Percentiles rank a stretch among this genome's conserved stretches.
phyloP scores from a whole-genome alignment of 2,329 filamentous ascomycete species.

The Phialocephala subalpina region DNA sequence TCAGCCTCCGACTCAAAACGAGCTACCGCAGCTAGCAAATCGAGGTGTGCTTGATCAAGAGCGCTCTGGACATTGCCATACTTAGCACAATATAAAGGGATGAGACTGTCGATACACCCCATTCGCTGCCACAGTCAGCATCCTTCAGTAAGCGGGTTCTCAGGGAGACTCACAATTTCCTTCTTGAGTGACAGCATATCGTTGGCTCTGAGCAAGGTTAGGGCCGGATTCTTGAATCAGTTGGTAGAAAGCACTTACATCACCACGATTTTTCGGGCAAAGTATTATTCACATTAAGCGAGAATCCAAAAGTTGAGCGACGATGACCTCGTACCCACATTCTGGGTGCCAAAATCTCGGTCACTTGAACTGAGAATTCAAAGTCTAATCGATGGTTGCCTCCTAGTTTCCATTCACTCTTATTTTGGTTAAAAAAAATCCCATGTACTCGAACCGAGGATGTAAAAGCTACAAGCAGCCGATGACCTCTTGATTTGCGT shows the following conservation, averaged over 20 bases:
- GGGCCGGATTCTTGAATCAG: not conserved
- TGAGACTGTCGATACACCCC: slow-evolving; percentile 22
- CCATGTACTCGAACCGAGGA: no score
- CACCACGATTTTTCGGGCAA: slow-evolving; percentile 36
- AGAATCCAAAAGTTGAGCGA: no score
- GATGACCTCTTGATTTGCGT: no score
- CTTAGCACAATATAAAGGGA: slow-evolving; percentile 17
- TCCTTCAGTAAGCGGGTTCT: not conserved
- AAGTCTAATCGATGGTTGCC: no score
- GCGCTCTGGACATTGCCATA: slow-evolving; percentile 22
- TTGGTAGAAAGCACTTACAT: slow-evolving; percentile 24
- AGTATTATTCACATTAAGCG: no score
- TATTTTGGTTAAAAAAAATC: no score
- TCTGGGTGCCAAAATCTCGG: no score
- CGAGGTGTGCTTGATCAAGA: slow-evolving; percentile 22
- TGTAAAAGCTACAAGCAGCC: no score
- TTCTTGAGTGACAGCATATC: slow-evolving; percentile 38
- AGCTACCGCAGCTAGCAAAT: slow-evolving; percentile 16
- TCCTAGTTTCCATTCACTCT: no score
- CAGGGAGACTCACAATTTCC: slow-evolving; percentile 28
- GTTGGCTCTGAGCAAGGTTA: slow-evolving; percentile 26
- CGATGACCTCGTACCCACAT: no score
- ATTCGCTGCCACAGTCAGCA: not conserved
- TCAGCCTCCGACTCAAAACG: slow-evolving; percentile 21
- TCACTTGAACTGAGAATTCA: no score